These are phyloP conservation scores for Afroboletus lepidellus DNA, from an alignment of 1,284 basidiomycete genomes.

Conservation along the genomic window DNA sequence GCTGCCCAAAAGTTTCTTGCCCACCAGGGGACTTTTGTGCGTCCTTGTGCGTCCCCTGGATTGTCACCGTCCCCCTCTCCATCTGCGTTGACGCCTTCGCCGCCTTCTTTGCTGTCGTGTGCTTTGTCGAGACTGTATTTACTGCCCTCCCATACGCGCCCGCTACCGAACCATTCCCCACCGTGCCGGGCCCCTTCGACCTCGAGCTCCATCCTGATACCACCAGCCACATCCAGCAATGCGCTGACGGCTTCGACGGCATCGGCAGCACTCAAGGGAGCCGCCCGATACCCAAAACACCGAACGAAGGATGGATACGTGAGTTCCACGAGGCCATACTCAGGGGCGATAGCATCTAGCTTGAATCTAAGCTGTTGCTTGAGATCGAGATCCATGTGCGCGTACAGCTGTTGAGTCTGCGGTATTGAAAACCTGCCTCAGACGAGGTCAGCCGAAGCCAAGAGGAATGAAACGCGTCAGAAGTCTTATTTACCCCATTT, in stretches of 20 bases:
- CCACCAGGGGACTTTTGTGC: slow-evolving; percentile 71
- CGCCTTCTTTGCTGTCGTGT: slow-evolving; percentile 42
- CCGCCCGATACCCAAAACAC: slow-evolving; percentile 84
- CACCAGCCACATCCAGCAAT: slow-evolving; percentile 88
- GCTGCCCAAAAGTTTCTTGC: slow-evolving; percentile 91
- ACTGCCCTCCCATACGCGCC: slow-evolving; percentile 55
- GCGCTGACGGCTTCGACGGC: slow-evolving; percentile 89
- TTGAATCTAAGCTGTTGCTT: slow-evolving; percentile 82
- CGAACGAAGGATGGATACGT: slow-evolving; percentile 92
- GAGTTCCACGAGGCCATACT: slow-evolving; percentile 95
- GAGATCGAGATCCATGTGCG: slow-evolving; percentile 96
- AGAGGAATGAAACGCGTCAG: slow-evolving; percentile 7
- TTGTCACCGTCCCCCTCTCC: slow-evolving; percentile 35
- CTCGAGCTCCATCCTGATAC: slow-evolving; percentile 87
- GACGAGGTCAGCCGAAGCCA: slow-evolving; percentile 6
- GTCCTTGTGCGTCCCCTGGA: slow-evolving; percentile 39
- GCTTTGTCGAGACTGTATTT: slow-evolving; percentile 42
- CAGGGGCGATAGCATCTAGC: slow-evolving; percentile 88
- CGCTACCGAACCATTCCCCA: slow-evolving; percentile 88
- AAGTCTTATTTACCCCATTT: slow-evolving; percentile 84
- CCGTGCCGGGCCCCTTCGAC: slow-evolving; percentile 79
- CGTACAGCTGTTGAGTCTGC: slow-evolving; percentile 91
- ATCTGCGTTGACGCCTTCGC: slow-evolving; percentile 22
- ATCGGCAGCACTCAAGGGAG: slow-evolving; percentile 89
- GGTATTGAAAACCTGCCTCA: slow-evolving; percentile 78